phyloP scores from a whole-genome alignment of 768 basidiomycete species.

The Cystobasidium tubakii region DNA sequence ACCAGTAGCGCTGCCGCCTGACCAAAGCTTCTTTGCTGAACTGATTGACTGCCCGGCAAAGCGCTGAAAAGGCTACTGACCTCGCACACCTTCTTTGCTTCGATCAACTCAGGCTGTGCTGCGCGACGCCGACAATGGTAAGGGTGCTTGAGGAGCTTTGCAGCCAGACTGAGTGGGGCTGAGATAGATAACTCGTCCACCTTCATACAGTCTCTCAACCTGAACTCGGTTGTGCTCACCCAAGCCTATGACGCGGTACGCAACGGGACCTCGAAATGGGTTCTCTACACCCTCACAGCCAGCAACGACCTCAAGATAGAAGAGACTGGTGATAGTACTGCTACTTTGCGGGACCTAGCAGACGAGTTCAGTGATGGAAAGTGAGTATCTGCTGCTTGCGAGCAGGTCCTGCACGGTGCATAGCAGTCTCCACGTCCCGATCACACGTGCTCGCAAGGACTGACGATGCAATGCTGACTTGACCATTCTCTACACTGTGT shows the following conservation, averaged over 20 bases:
- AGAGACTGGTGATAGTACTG: constrained; percentile 52
- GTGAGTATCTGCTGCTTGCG: constrained; percentile 51
- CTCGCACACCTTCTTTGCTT: too few species aligned
- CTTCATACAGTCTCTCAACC: constrained; percentile 18
- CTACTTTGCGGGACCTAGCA: constrained; percentile 81
- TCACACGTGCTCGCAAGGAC: constrained; percentile 37
- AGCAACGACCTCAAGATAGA: constrained; percentile 34
- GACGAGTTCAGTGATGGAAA: constrained; percentile 93
- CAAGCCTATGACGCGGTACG: constrained; percentile 17
- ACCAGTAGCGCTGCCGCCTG: too few species aligned
- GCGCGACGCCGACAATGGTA: background rate
- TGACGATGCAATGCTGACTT: constrained; percentile 32
- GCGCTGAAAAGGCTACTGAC: too few species aligned
- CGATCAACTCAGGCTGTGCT: too few species aligned
- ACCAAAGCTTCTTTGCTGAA: too few species aligned
- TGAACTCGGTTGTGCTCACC: constrained; percentile 9
- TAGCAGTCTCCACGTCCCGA: constrained; percentile 34
- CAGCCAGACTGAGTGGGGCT: background rate
- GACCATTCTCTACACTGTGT: background rate
- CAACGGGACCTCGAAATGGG: constrained; percentile 32
- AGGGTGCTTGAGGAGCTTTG: background rate
- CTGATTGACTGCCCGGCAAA: too few species aligned
- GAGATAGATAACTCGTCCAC: background rate
- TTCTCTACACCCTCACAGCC: constrained; percentile 25
- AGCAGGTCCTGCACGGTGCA: background rate